phyloP scores from a whole-genome alignment of 164 flowering plant genomes.

The Aristolochia fimbriata region DNA sequence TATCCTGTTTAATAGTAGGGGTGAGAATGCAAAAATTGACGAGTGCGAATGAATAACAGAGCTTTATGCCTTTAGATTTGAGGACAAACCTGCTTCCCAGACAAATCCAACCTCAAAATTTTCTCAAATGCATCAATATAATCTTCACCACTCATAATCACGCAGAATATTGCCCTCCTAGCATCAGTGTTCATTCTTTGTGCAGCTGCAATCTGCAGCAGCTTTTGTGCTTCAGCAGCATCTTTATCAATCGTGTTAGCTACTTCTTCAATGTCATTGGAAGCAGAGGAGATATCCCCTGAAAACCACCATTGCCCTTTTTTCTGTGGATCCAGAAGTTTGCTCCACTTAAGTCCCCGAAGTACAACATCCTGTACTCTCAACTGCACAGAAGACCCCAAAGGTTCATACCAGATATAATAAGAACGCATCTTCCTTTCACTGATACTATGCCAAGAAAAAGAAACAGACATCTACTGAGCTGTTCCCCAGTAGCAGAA shows the following conservation, averaged over 20 bases:
- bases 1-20: constrained; percentile 43
- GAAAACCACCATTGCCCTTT: constrained; percentile 97
- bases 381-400: constrained; percentile 38
- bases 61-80: too few relatives aligned
- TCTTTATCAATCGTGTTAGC: constrained; percentile 71
- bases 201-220: constrained; percentile 79
- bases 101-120: constrained; percentile 69
- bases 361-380: constrained; percentile 55
- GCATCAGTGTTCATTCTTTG: constrained; percentile 95
- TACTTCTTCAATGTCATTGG: constrained; percentile 45
- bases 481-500: too few relatives aligned
- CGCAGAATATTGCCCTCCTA: constrained; percentile 78
- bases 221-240: constrained; percentile 66
- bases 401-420: too few relatives aligned
- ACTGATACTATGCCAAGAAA: too few relatives aligned
- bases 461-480: too few relatives aligned
- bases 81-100: constrained; percentile 72
- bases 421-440: too few relatives aligned
- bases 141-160: constrained; percentile 86
- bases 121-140: constrained; percentile 84
- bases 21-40: background rate
- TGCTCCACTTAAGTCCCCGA: constrained; percentile 84
- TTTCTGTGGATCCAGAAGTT: constrained; percentile 81
- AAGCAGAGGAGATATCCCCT: constrained; percentile 36
- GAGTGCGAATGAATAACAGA: too few relatives aligned